Percentiles rank a stretch among this genome's conserved stretches.
phyloP scores from a whole-genome alignment of 2,329 filamentous ascomycete species.

The Clonostachys solani region DNA sequence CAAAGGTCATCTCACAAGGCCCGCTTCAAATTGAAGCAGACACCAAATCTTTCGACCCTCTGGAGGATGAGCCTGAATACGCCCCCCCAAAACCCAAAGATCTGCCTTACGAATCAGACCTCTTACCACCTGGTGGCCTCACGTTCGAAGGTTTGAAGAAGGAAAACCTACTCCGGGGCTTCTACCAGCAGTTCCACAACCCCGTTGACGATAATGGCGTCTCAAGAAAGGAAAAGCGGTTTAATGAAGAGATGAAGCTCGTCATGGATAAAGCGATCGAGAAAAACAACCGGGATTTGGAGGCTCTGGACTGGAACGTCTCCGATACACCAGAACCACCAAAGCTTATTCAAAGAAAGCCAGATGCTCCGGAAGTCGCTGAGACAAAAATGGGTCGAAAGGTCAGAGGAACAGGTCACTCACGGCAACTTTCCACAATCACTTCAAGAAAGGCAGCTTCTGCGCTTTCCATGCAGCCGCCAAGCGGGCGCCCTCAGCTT shows the following conservation, averaged over 20 bases:
- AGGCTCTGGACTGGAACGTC: constrained; percentile 57
- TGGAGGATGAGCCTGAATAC: constrained; percentile 78
- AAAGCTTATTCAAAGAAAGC: constrained; percentile 27
- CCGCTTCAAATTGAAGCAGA: constrained; percentile 51
- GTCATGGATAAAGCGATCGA: constrained; percentile 57
- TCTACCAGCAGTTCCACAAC: constrained; percentile 55
- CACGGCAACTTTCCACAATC: constrained; percentile 12
- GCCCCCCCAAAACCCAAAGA: constrained; percentile 67
- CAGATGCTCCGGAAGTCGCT: constrained; percentile 1
- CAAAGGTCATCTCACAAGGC: constrained; percentile 34
- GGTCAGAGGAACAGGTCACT: not conserved
- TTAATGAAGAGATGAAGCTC: constrained; percentile 46
- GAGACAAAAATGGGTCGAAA: constrained; percentile 4
- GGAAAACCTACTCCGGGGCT: constrained; percentile 57
- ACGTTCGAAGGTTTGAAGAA: constrained; percentile 54
- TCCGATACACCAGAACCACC: constrained; percentile 39
- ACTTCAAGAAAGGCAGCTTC: constrained; percentile 49
- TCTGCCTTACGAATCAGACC: constrained; percentile 64
- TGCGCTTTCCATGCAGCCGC: constrained; percentile 36
- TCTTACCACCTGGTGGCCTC: constrained; percentile 54
- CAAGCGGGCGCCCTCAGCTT: constrained; percentile 10
- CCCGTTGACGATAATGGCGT: constrained; percentile 66
- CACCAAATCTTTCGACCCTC: constrained; percentile 47
- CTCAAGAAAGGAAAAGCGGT: constrained; percentile 56
- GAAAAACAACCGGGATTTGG: constrained; percentile 62